These are phyloP conservation scores for Acanthamoeba divionensis DNA, from an alignment of 208 protist species.

Conservation along the genomic window DNA sequence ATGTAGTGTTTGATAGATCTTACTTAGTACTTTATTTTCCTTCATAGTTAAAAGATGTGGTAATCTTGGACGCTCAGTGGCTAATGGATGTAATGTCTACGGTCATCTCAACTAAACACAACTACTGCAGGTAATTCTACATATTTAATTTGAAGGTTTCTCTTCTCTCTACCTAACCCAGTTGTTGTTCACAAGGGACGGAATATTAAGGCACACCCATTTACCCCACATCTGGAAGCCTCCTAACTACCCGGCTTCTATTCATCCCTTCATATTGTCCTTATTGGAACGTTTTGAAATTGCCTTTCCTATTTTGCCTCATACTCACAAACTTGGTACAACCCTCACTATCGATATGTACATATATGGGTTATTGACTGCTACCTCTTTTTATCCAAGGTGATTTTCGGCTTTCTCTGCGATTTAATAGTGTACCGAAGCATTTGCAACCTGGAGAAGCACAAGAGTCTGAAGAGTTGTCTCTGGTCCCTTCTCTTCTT, in stretches of 20 bases:
- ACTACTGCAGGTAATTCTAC: neutral
- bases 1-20: neutral
- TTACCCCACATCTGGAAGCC: constrained; percentile 23
- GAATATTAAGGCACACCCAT: neutral
- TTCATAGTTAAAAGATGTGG: constrained; percentile 6
- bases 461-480: neutral
- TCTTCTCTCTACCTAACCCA: neutral
- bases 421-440: neutral
- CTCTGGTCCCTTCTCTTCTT: constrained; percentile 2
- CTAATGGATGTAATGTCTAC: constrained; percentile 42
- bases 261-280: constrained; percentile 26
- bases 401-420: neutral
- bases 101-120: constrained; percentile 46
- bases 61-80: constrained; percentile 32
- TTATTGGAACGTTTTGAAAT: constrained; percentile 38
- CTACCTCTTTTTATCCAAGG: neutral
- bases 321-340: constrained; percentile 21
- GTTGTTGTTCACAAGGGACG: neutral
- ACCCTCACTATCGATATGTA: neutral
- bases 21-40: neutral
- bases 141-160: neutral
- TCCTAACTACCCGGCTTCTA: neutral
- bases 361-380: neutral
- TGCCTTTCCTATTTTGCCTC: neutral
- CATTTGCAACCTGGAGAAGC: neutral